Evolutionary conservation across 345 rosid genomes (phyloP), one percentile per base, ranked within the genome.

Genomic region (Bretschneidera sinensis): DNA sequence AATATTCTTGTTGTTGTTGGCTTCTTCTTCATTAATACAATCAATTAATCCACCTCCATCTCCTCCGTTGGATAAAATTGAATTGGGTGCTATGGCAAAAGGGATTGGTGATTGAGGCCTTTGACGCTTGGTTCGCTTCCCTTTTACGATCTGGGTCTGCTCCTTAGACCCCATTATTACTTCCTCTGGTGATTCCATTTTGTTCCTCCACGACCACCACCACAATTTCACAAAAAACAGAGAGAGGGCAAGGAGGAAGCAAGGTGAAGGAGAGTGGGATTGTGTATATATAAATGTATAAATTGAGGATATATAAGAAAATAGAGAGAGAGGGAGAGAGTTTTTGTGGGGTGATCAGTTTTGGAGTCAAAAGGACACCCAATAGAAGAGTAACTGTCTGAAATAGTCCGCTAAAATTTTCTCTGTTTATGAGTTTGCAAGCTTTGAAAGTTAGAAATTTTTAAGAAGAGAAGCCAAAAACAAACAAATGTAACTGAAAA

Each of bases 61-160:
- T 4, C 67, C 72, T 20, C 75, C 17, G 80, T n/a, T n/a, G n/a
- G 68, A 67, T 57, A 50, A 68, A n/a, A n/a, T n/a, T 8, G 67
- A 78, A 71, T n/a, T 74, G 68, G 22, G 72, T 55, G 79, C 24
- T 1, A 72, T 45, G 52, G 79, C 63, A 24, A 75, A 76, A 57
- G 79, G 84, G 61, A 76, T 71, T 0, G 88, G 89, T 0, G 96
- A 92, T 39, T 74, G 84, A 4, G 79, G 79, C 64, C 91, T 78
- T 17, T 72, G 86, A 20, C 98, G 65, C 74, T 92, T 92, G 9
- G 97, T 92, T 56, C 96, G 35, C 77, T 87, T 89, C 48, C 96
- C 91, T 78, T 92, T 92, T 10, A 74, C 71, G 49, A 85, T 74
- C 21, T 70, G 68, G 19, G 57, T 61, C 19, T 75, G 78, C 45